Evolutionary conservation across 2,329 filamentous ascomycete species (phyloP).

Genomic region (Aspergillus pseudoviridinutans): DNA sequence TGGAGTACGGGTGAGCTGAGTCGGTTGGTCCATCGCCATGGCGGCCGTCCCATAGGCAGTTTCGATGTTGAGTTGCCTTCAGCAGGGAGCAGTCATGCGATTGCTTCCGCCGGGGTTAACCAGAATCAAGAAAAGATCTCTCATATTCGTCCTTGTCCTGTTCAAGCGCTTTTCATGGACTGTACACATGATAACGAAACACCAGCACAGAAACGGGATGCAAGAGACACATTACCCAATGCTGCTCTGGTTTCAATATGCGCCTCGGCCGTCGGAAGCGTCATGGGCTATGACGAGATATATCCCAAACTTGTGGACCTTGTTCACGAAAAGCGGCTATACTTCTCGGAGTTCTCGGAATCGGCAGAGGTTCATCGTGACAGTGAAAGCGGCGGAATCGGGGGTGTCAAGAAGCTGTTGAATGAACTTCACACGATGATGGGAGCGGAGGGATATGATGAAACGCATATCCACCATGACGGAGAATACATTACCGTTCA

Average conservation of each 20-base stretch:
- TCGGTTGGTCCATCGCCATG: conserved; percentile 86
- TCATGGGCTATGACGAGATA: conserved; percentile 97
- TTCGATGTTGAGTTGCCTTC: conserved; percentile 90
- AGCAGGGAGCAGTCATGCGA: conserved; percentile 51
- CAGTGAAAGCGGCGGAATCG: conserved; percentile 76
- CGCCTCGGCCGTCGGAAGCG: conserved; percentile 86
- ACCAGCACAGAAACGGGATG: conserved; percentile 90
- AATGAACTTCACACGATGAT: conserved; percentile 94
- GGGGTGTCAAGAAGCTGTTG: conserved; percentile 82
- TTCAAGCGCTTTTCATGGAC: conserved; percentile 97
- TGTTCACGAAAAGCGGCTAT: conserved; percentile 80
- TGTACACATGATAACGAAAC: conserved; percentile 98
- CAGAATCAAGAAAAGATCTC: conserved; percentile 61
- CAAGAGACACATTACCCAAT: conserved; percentile 88
- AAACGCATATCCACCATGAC: conserved; percentile 95
- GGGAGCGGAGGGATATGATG: conserved; percentile 90
- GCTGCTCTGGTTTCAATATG: conserved; percentile 96
- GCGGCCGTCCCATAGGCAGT: conserved; percentile 89
- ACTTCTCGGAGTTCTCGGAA: conserved; percentile 71
- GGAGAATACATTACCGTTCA: conserved; percentile 96
- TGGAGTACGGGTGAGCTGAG: conserved; percentile 95
- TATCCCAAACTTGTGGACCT: conserved; percentile 92
- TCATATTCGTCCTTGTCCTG: conserved; percentile 78
- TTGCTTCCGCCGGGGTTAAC: conserved; percentile 30
- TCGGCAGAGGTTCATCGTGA: conserved; percentile 52